phyloP scores from a whole-genome alignment of 176 grass and related monocot genomes.

The Chloris gayana region DNA sequence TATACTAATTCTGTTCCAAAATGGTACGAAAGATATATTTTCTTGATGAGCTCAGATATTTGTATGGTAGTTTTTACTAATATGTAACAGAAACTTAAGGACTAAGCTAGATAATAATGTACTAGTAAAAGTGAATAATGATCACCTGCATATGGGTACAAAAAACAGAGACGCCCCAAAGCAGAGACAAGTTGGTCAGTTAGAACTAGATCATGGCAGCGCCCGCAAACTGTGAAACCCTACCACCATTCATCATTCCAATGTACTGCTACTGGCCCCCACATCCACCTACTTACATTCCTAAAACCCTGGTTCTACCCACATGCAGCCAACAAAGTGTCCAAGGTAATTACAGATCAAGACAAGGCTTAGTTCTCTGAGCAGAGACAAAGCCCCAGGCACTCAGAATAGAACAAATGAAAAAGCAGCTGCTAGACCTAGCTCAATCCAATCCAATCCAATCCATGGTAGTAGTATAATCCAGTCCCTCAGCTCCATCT shows the following conservation, averaged over 20 bases:
- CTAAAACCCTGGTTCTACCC: slow-evolving; percentile 37
- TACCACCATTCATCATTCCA: slow-evolving; percentile 59
- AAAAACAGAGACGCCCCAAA: neutral
- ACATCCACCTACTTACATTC: neutral
- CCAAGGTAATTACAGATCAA: slow-evolving; percentile 44
- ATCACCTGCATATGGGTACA: slow-evolving; percentile 18
- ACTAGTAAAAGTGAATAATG: neutral
- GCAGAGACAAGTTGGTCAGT: slow-evolving; percentile 1
- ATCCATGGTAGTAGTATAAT: neutral
- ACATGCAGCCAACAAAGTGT: slow-evolving; percentile 37
- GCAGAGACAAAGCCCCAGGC: slow-evolving; percentile 36
- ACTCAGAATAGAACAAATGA: neutral
- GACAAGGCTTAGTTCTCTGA: slow-evolving; percentile 50
- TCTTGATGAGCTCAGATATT: neutral
- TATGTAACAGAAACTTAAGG: neutral
- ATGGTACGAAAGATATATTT: neutral
- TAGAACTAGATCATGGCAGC: slow-evolving; percentile 44
- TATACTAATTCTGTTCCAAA: neutral
- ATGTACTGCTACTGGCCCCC: slow-evolving; percentile 18
- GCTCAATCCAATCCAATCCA: slow-evolving; percentile 23
- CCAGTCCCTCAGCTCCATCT: neutral
- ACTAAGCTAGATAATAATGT: neutral
- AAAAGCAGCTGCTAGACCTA: slow-evolving; percentile 44
- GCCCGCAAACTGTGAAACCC: slow-evolving; percentile 18
- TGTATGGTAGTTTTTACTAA: neutral